A percentile compares a stretch with the other conserved stretches of the same genome.
phyloP scores from a whole-genome alignment of 176 grass and related monocot species.

The Carex cristatella region DNA sequence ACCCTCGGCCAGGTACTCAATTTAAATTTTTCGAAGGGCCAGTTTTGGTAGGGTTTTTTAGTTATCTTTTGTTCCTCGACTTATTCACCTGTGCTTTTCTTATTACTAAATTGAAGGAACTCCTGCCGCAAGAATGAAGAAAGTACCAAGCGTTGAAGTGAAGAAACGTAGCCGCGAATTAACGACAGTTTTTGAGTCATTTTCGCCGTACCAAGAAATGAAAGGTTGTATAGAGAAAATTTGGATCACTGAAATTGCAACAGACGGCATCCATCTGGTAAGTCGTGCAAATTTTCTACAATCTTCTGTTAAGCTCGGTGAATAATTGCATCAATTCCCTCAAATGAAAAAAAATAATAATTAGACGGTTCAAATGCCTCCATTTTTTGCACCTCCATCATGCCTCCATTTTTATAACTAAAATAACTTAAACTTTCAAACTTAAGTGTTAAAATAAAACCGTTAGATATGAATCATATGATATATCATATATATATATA shows the following conservation, averaged over 20 bases:
- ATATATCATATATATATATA: too few relatives aligned
- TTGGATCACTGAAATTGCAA: slow-evolving; percentile 89
- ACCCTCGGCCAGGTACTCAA: slow-evolving; percentile 73
- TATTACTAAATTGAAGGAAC: slow-evolving; percentile 53
- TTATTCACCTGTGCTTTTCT: neutral
- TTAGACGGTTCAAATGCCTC: too few relatives aligned
- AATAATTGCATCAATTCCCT: neutral
- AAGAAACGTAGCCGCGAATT: slow-evolving; percentile 84
- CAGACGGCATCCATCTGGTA: slow-evolving; percentile 85
- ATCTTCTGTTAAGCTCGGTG: neutral
- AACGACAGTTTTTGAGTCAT: slow-evolving; percentile 85
- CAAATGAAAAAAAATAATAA: neutral
- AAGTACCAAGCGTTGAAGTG: slow-evolving; percentile 69
- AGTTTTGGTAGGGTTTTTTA: neutral
- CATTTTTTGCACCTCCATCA: too few relatives aligned
- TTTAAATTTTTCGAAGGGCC: neutral
- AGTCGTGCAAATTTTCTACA: neutral
- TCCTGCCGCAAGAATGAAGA: slow-evolving; percentile 95
- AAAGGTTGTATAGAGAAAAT: slow-evolving; percentile 62
- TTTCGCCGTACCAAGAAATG: slow-evolving; percentile 83
- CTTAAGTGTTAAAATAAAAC: too few relatives aligned
- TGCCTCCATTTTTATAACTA: too few relatives aligned
- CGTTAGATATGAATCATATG: too few relatives aligned
- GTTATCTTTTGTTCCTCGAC: neutral
- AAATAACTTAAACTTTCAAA: too few relatives aligned